phyloP scores from a whole-genome alignment of 2,329 filamentous ascomycete genomes.

The Endoconidiophora polonica region DNA sequence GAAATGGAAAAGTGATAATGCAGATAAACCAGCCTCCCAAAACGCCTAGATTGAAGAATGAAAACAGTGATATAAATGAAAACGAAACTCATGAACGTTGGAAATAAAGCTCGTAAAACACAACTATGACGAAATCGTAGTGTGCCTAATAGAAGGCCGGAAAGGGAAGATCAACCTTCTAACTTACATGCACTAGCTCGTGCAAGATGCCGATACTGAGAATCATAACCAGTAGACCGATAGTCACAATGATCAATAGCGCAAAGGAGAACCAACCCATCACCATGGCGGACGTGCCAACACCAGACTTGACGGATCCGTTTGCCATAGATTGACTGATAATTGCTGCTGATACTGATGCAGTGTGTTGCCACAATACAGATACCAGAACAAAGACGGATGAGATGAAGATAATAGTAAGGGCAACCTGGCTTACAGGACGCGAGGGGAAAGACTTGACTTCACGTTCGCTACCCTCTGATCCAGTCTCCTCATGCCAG shows the following conservation, averaged over 20 bases:
- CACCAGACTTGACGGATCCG: slow-evolving; percentile 69
- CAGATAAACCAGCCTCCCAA: slow-evolving; percentile 2
- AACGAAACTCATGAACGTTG: neutral
- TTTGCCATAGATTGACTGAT: slow-evolving; percentile 89
- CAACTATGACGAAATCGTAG: neutral
- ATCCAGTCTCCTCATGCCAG: slow-evolving; percentile 72
- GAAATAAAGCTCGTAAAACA: neutral
- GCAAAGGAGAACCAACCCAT: slow-evolving; percentile 96
- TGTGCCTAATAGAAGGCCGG: neutral
- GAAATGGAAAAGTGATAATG: slow-evolving; percentile 1
- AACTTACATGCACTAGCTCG: slow-evolving; percentile 25
- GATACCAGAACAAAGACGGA: slow-evolving; percentile 59
- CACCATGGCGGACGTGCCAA: slow-evolving; percentile 91
- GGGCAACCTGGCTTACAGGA: slow-evolving; percentile 77
- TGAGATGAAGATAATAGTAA: slow-evolving; percentile 77
- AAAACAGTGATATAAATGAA: neutral
- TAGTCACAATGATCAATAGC: slow-evolving; percentile 83
- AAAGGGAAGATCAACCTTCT: too few species aligned
- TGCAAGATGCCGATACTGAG: slow-evolving; percentile 72
- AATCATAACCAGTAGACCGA: slow-evolving; percentile 91
- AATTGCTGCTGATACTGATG: slow-evolving; percentile 83
- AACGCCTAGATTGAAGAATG: slow-evolving; percentile 2
- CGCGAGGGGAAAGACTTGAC: slow-evolving; percentile 88
- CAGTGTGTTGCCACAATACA: slow-evolving; percentile 81
- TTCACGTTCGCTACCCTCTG: slow-evolving; percentile 66